Evolutionary conservation across 1,139 yeast genomes (phyloP), one percentile per base, ranked within the genome.

Genomic region (Geotrichum histeridarum): DNA sequence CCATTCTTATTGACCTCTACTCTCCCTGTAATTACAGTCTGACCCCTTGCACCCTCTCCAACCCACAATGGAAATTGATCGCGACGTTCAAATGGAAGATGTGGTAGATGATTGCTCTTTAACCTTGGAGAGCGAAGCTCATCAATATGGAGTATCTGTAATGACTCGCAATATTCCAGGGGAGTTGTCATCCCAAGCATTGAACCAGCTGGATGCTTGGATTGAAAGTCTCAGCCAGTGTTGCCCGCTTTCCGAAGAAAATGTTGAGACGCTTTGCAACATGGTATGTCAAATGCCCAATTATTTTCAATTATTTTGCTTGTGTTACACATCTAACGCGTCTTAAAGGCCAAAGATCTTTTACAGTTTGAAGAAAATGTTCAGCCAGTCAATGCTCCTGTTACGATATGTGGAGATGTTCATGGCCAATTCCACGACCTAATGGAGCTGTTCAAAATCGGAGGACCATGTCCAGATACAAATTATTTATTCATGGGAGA

Each of bases 371-470:
- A 53, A 37, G 45, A 45, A 22, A 90, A 90, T 67, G 97, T 90
- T 45, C 95, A 89, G 71, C 96, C 96, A 1, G 96, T 90, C 48
- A 81, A 80, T 58, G 93, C 86, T 2, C 96, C 96, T 1, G 89
- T 88, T 33, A 87, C 95, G 15, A 90, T 42, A 81, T 90, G 96
- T 72, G 97, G 97, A 50, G 96, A 90, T 68, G 89, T 90, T 46
- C 96, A 90, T 67, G 97, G 97, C 8, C 97, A 90, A 69, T 78
- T 89, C 57, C 96, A 90, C 69, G 97, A 90, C 71, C 72, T 90
- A 59, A 74, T 88, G 66, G 93, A 93, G 55, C 73, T 90, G 50
- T 88, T 90, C 71, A 73, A 74, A 43, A 82, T 86, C 63, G 95
- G 95, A 7, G 96, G 96, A 6, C 83, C 84, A 46, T 82, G 87